phyloP scores from a whole-genome alignment of 805 yeast species.

The Myxozyma sirexii region DNA sequence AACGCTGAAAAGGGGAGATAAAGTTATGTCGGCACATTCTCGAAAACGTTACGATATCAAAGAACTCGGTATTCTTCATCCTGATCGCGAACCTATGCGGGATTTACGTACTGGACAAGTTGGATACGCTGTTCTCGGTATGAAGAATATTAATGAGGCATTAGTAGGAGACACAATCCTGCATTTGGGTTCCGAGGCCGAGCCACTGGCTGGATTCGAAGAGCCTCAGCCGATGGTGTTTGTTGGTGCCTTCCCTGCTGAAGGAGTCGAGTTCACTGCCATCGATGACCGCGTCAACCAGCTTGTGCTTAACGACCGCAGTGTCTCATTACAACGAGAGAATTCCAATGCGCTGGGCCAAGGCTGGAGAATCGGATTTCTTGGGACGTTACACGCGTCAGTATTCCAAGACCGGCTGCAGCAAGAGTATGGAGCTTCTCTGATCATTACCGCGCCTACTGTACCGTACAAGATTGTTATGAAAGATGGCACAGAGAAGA shows the following conservation, averaged over 20 bases:
- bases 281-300: constrained; percentile 89
- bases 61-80: constrained; percentile 95
- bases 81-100: constrained; percentile 72
- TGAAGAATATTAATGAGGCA: constrained; percentile 85
- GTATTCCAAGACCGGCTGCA: constrained; percentile 90
- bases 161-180: constrained; percentile 88
- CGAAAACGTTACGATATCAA: constrained; percentile 77
- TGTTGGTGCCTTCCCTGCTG: constrained; percentile 97
- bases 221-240: constrained; percentile 97
- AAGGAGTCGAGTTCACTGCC: constrained; percentile 84
- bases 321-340: constrained; percentile 86
- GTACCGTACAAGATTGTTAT: constrained; percentile 85
- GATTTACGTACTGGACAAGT: constrained; percentile 85
- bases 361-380: constrained; percentile 95
- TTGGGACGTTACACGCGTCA: constrained; percentile 93
- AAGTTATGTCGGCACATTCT: constrained; percentile 76
- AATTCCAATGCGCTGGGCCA: constrained; percentile 93
- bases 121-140: constrained; percentile 92
- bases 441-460: constrained; percentile 92
- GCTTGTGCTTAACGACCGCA: constrained; percentile 85
- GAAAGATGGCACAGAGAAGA: constrained; percentile 62
- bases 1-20: constrained; percentile 68
- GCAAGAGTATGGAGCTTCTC: constrained; percentile 89
- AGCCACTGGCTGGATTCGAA: constrained; percentile 90
- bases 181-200: constrained; percentile 56